phyloP scores from a whole-genome alignment of 192 early-diverging fungal genomes.

The Mortierella claussenii region DNA sequence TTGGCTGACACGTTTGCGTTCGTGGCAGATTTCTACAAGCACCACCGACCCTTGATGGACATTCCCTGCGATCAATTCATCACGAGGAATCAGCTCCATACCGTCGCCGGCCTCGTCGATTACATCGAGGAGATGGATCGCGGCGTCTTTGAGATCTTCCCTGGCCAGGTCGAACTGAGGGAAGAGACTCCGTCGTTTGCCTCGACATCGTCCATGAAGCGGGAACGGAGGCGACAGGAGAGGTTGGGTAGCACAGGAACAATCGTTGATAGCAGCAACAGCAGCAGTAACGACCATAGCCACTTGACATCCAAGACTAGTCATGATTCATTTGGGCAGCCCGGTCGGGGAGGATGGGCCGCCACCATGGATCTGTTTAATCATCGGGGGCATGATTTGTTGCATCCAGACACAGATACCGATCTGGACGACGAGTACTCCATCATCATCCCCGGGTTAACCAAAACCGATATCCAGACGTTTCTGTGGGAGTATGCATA shows the following conservation, averaged over 20 bases:
- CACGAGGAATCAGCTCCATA: slow-evolving; percentile 38
- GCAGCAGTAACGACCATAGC: background rate
- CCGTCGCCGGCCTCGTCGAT: slow-evolving; percentile 32
- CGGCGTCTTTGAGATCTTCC: slow-evolving; percentile 38
- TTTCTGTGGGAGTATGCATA: slow-evolving; percentile 52
- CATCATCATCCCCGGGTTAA: slow-evolving; percentile 30
- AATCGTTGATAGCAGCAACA: background rate
- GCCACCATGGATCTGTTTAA: slow-evolving; percentile 17
- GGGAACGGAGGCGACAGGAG: slow-evolving; percentile 12
- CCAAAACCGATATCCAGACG: slow-evolving; percentile 47
- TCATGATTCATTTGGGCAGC: background rate
- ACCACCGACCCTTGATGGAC: slow-evolving; percentile 36
- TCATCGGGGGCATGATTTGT: slow-evolving; percentile 7
- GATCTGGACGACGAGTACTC: slow-evolving; percentile 48
- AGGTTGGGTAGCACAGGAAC: background rate
- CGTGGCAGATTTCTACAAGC: slow-evolving; percentile 48
- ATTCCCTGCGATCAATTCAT: slow-evolving; percentile 49
- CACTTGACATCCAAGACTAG: background rate
- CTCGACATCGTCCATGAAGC: slow-evolving; percentile 24
- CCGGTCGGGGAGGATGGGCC: background rate
- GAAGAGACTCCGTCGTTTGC: slow-evolving; percentile 39
- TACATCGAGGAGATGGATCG: slow-evolving; percentile 46
- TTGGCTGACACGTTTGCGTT: slow-evolving; percentile 45
- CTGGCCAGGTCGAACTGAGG: slow-evolving; percentile 16
- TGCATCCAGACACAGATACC: slow-evolving; percentile 18